Conservation (phyloP, 169 alveolate genomes). For the Eimeria necatrix region DNA sequence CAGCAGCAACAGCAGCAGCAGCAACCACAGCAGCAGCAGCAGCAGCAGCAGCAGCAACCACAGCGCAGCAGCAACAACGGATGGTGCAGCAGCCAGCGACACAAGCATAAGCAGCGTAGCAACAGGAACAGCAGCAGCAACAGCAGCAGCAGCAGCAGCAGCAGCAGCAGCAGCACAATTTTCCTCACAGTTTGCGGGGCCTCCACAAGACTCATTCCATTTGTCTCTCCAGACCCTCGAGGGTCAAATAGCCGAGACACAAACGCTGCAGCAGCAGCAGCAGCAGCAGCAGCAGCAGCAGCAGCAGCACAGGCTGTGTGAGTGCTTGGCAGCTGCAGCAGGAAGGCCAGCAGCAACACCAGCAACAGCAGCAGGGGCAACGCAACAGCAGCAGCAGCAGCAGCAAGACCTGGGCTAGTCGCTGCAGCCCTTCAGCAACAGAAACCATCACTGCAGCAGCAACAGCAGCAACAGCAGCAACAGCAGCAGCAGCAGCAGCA, state of each 20-base stretch:
- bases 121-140: no score
- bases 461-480: neutral
- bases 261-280: conserved; percentile 10
- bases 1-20: conserved; percentile 8
- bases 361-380: no score
- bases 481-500: neutral
- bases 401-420: no score
- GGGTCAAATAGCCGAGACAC: neutral
- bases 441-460: neutral
- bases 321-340: neutral
- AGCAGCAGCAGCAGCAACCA: no score
- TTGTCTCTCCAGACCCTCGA: neutral
- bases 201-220: neutral
- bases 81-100: neutral
- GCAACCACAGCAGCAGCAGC: no score
- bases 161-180: no score
- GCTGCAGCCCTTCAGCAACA: no score
- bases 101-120: neutral
- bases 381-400: no score
- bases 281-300: conserved; percentile 35
- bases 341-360: no score
- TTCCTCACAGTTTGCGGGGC: neutral
- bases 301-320: conserved; percentile 20
- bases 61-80: neutral
- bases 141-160: no score